Percentiles rank a stretch among this genome's conserved stretches.
Evolutionary conservation across 2,329 filamentous ascomycete genomes (phyloP).

Genomic region (Nigrospora oryzae): DNA sequence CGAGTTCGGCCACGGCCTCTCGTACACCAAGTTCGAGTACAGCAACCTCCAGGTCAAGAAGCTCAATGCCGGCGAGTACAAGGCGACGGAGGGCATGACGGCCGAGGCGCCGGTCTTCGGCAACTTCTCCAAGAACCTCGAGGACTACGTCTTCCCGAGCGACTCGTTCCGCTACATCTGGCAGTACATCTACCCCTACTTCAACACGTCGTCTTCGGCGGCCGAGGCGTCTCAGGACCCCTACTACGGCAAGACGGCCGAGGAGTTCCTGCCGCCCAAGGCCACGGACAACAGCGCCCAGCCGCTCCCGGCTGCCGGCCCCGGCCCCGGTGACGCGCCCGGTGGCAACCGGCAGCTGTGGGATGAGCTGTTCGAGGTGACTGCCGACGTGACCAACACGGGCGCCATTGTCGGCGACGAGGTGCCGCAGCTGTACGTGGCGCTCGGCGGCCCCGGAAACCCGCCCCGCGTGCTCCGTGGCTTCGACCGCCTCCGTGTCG

Average conservation of each 20-base stretch:
- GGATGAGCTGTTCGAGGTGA: slow-evolving; percentile 60
- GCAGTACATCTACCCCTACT: slow-evolving; percentile 62
- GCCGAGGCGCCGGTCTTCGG: slow-evolving; percentile 55
- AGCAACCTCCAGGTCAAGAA: slow-evolving; percentile 54
- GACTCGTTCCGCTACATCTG: slow-evolving; percentile 39
- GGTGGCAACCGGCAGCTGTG: slow-evolving; percentile 60
- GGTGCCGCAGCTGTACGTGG: slow-evolving; percentile 71
- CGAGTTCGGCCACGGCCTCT: slow-evolving; percentile 75
- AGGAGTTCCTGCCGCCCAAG: slow-evolving; percentile 51
- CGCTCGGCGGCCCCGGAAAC: slow-evolving; percentile 70
- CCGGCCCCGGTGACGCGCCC: slow-evolving; percentile 33
- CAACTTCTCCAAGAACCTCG: slow-evolving; percentile 51
- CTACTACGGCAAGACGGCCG: slow-evolving; percentile 49
- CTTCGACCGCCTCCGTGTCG: slow-evolving; percentile 70
- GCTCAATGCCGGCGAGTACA: slow-evolving; percentile 41
- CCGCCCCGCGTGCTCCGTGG: slow-evolving; percentile 60
- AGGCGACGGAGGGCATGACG: slow-evolving; percentile 53
- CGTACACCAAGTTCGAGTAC: slow-evolving; percentile 73
- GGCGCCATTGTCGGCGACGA: slow-evolving; percentile 59
- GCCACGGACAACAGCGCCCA: slow-evolving; percentile 49
- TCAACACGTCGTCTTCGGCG: slow-evolving; percentile 53
- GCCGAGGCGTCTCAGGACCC: slow-evolving; percentile 47
- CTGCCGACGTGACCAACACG: slow-evolving; percentile 63
- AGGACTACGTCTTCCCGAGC: slow-evolving; percentile 61
- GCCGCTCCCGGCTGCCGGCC: slow-evolving; percentile 37